phyloP scores from a whole-genome alignment of 495 filamentous ascomycete species.

The Trypethelium eluteriae region DNA sequence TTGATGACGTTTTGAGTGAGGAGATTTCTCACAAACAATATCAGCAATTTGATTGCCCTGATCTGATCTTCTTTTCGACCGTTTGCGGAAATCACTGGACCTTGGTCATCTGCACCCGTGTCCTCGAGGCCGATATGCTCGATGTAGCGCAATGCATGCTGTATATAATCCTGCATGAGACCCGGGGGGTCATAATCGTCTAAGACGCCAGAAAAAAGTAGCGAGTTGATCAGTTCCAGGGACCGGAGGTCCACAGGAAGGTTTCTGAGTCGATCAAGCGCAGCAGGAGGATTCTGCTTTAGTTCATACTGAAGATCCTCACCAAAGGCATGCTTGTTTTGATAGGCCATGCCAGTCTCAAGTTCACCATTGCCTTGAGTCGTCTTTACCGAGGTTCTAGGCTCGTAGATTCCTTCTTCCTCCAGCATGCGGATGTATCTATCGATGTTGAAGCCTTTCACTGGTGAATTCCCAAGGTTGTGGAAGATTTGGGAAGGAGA shows the following conservation, averaged over 20 bases:
- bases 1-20: conserved; percentile 29
- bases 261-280: conserved; percentile 19
- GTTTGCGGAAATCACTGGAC: not conserved
- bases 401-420: conserved; percentile 32
- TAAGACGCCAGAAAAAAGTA: conserved; percentile 24
- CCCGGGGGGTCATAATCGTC: conserved; percentile 19
- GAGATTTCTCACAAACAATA: conserved; percentile 37
- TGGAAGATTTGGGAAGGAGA: not conserved
- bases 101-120: not conserved
- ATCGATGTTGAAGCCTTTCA: conserved; percentile 17
- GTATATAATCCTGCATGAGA: conserved; percentile 25
- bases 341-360: not conserved
- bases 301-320: conserved; percentile 6
- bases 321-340: not conserved
- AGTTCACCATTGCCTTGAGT: not conserved
- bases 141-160: conserved; percentile 27
- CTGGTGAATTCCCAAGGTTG: not conserved
- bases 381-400: not conserved
- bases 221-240: conserved; percentile 35
- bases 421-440: conserved; percentile 28
- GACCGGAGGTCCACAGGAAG: conserved; percentile 32
- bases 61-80: conserved; percentile 27
- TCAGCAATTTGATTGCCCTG: conserved; percentile 33
- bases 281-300: conserved; percentile 18
- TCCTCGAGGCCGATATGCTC: conserved; percentile 13